Base-by-base conservation (phyloP, 2,329 filamentous ascomycete genomes). In the Venturia nashicola region DNA sequence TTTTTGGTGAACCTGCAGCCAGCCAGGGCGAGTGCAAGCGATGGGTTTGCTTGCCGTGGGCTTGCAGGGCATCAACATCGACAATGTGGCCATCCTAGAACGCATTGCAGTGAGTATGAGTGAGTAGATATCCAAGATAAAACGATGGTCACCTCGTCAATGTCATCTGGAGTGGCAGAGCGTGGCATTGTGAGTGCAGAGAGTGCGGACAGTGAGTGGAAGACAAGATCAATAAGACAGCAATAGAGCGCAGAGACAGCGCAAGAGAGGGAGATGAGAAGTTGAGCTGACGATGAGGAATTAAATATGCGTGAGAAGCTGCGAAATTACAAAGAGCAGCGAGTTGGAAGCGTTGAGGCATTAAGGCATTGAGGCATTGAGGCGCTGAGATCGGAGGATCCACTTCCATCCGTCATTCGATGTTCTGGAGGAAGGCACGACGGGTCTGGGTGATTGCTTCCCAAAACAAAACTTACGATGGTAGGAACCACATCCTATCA, bases 21-120 rank as follows among this genome's bases (percentile, higher is more conserved):
- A 7, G 34, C 11, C n/a, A 20, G 57, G 34, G 20, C 23, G 20
- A 59, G 36, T 39, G 54, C 5, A 23, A 59, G 12, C 6, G 18
- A 20, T 20, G 40, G 39, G n/a, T 12, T 32, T 20, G 20, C 67
- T 51, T 73, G 82, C 83, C 86, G 72, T 88, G 85, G 42, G 82
- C 79, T 72, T 87, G 85, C 40, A 89, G 83, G 55, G 79, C 77
- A 66, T 89, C 86, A 65, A 89, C 84, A 68, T 88, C 85, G 64
- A 87, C 76, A 67, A 88, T 87, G 72, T 81, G 81, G 68, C 73
- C 73, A 67, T 85, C 76, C 76, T 78, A 63, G 39, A 61, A 23
- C 14, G 11, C 27, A 27, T 2, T 20, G 23, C 40, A 61, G 54
- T 14, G 55, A 27, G 43, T 51, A 51, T 18, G 40, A 36, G 42